Percentiles rank a stretch among this genome's conserved stretches.
These are phyloP conservation scores for Bocquillonia castaneifolia DNA, from an alignment of 441 rosid species.

Conservation along the genomic window DNA sequence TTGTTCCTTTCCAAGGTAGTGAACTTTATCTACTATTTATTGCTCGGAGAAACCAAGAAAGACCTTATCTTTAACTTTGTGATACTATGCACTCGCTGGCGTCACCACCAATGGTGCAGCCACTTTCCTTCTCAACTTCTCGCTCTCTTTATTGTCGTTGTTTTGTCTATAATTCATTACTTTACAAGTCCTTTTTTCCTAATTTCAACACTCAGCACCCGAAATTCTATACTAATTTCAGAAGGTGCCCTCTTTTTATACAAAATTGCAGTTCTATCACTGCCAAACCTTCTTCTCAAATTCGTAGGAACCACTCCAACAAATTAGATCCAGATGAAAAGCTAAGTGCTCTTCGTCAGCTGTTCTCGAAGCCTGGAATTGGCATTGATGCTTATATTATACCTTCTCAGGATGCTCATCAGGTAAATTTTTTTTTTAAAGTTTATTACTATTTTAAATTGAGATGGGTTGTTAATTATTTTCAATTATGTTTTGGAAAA, in stretches of 20 bases:
- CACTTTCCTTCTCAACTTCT: constrained; percentile 43
- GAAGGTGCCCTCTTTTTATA: constrained; percentile 24
- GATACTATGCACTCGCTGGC: constrained; percentile 35
- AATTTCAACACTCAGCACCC: constrained; percentile 26
- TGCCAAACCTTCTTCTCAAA: constrained; percentile 69
- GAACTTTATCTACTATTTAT: constrained; percentile 4
- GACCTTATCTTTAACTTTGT: constrained; percentile 19
- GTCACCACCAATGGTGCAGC: constrained; percentile 48
- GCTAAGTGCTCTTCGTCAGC: constrained; percentile 59
- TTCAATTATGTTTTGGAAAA: not conserved
- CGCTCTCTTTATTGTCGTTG: constrained; percentile 33
- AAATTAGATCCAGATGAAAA: constrained; percentile 50
- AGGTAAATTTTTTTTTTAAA: constrained; percentile 37
- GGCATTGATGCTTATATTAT: constrained; percentile 85
- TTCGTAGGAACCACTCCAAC: constrained; percentile 34
- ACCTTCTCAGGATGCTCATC: constrained; percentile 98
- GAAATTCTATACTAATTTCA: constrained; percentile 18
- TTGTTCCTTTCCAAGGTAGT: not conserved
- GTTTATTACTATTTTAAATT: not conserved
- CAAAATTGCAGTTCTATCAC: constrained; percentile 56
- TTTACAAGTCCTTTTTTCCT: constrained; percentile 28
- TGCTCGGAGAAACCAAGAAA: not conserved
- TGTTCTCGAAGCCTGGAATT: constrained; percentile 58
- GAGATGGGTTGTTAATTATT: not conserved
- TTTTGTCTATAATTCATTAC: constrained; percentile 20